Conservation (phyloP, 2,329 filamentous ascomycete genomes). For the Blastomyces emzantsi region DNA sequence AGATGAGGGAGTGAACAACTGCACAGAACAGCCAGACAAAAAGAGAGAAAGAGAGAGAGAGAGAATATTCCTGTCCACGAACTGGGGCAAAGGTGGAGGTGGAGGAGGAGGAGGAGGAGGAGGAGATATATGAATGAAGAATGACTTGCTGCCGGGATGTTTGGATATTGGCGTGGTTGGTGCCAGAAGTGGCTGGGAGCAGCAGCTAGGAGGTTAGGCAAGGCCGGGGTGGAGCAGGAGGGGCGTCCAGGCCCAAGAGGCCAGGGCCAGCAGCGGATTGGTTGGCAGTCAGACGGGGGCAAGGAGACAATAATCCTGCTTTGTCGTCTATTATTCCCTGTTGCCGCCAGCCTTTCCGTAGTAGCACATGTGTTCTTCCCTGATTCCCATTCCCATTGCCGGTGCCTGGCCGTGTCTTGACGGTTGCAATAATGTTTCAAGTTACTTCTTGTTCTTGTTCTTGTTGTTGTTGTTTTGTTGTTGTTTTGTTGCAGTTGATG, state of each 20-base stretch:
- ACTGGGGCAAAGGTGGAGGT: neutral
- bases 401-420: neutral
- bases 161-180: neutral
- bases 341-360: neutral
- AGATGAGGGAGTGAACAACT: neutral
- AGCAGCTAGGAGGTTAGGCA: too few species aligned
- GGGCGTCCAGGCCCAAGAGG: too few species aligned
- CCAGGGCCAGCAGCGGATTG: slow-evolving; percentile 1
- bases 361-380: neutral
- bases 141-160: neutral
- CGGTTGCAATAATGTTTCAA: neutral
- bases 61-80: neutral
- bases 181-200: slow-evolving; percentile 5
- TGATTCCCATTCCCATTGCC: neutral
- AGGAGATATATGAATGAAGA: neutral
- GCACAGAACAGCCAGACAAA: neutral
- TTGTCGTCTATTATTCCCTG: neutral
- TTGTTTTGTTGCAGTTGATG: too few species aligned
- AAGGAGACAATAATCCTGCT: neutral
- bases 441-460: neutral
- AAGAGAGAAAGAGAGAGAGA: neutral
- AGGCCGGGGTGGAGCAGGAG: neutral
- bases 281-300: neutral
- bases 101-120: neutral
- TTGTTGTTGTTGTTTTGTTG: neutral